Evolutionary conservation across 2,329 filamentous ascomycete genomes (phyloP).

Genomic region (Pleurostoma richardsiae): DNA sequence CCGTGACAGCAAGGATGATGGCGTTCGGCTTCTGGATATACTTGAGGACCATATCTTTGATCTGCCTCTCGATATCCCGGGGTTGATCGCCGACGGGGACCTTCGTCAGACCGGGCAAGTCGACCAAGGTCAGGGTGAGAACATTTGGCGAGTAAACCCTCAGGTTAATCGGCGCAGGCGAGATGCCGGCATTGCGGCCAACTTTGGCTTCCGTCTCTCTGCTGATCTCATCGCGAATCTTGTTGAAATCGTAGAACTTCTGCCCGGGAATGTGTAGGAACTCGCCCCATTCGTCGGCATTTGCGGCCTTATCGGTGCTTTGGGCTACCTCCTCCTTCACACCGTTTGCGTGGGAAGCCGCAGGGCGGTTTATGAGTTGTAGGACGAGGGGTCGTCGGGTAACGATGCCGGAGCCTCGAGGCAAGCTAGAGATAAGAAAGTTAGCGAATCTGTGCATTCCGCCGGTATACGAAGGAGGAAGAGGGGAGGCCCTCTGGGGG

Average conservation of each 20-base stretch:
- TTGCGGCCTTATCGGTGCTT: slow-evolving; percentile 79
- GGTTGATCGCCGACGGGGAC: slow-evolving; percentile 98
- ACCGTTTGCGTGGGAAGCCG: slow-evolving; percentile 64
- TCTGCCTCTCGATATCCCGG: slow-evolving; percentile 97
- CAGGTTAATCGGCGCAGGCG: slow-evolving; percentile 93
- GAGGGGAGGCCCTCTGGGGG: slow-evolving; percentile 3
- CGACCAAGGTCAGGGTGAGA: slow-evolving; percentile 90
- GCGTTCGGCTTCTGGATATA: slow-evolving; percentile 99
- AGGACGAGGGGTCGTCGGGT: slow-evolving; percentile 93
- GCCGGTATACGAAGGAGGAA: slow-evolving; percentile 10
- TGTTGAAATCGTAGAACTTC: slow-evolving; percentile 89
- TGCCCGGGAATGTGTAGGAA: slow-evolving; percentile 92
- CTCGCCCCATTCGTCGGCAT: slow-evolving; percentile 88
- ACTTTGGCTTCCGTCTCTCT: slow-evolving; percentile 64
- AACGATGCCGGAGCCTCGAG: slow-evolving; percentile 95
- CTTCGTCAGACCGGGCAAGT: slow-evolving; percentile 93
- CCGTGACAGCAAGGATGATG: slow-evolving; percentile 93
- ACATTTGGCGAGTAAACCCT: slow-evolving; percentile 98
- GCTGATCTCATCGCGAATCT: slow-evolving; percentile 95
- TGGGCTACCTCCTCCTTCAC: slow-evolving; percentile 59
- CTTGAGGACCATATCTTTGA: slow-evolving; percentile 90
- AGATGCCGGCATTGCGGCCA: slow-evolving; percentile 97
- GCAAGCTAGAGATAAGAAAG: slow-evolving; percentile 56
- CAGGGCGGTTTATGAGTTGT: slow-evolving; percentile 89
- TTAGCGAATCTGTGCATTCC: not conserved